Evolutionary conservation across 805 yeast species (phyloP).

Genomic region (Wickerhamiella dianesei): DNA sequence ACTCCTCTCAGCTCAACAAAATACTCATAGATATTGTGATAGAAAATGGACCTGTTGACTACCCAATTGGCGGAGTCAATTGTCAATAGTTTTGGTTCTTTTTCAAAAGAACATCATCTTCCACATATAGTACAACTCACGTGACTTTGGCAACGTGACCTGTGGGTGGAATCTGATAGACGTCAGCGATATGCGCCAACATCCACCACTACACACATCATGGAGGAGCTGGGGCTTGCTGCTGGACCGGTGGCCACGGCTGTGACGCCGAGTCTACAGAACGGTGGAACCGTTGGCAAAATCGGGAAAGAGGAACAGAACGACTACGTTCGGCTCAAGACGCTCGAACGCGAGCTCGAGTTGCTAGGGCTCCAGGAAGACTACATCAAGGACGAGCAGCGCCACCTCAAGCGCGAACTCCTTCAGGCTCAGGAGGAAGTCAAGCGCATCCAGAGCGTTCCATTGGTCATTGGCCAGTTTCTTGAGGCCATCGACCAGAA

Average conservation of each 20-base stretch:
- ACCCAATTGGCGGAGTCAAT: too few relatives aligned
- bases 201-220: slow-evolving; percentile 1
- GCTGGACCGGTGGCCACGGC: slow-evolving; percentile 5
- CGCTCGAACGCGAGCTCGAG: slow-evolving; percentile 80
- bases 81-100: too few relatives aligned
- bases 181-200: not conserved
- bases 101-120: too few relatives aligned
- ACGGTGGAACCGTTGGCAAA: slow-evolving; percentile 4
- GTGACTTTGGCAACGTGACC: not conserved
- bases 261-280: not conserved
- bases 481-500: slow-evolving; percentile 94
- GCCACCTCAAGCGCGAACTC: slow-evolving; percentile 86
- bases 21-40: too few relatives aligned
- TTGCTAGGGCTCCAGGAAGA: slow-evolving; percentile 80
- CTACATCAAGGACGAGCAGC: slow-evolving; percentile 94
- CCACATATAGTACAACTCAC: too few relatives aligned
- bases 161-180: not conserved
- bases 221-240: slow-evolving; percentile 17
- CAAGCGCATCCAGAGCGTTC: slow-evolving; percentile 92
- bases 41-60: too few relatives aligned
- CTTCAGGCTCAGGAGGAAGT: slow-evolving; percentile 98
- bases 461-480: slow-evolving; percentile 95
- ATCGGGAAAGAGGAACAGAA: slow-evolving; percentile 30
- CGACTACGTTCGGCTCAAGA: slow-evolving; percentile 72
- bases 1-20: too few relatives aligned